Evolutionary conservation across 805 yeast genomes (phyloP).

Genomic region (Saccharomycopsis sp.): DNA sequence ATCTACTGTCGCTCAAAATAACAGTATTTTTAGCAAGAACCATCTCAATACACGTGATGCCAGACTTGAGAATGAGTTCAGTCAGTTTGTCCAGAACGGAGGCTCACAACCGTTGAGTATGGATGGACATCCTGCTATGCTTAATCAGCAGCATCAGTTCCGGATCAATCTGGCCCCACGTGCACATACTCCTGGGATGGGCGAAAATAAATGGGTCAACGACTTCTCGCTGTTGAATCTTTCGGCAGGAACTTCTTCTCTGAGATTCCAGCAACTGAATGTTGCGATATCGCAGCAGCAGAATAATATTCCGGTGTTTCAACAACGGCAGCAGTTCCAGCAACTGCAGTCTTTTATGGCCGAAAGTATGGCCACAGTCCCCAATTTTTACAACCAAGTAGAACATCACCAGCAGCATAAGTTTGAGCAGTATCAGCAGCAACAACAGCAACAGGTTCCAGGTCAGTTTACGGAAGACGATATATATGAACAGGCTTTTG

Average conservation of each 20-base stretch:
- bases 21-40: neutral
- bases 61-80: constrained; percentile 12
- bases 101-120: neutral
- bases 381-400: neutral
- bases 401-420: neutral
- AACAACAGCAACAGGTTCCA: neutral
- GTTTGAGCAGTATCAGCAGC: neutral
- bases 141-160: constrained; percentile 7
- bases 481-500: constrained; percentile 27
- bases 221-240: neutral
- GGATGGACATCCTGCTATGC: neutral
- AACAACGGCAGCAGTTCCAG: constrained; percentile 13
- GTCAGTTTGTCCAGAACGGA: constrained; percentile 1
- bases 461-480: constrained; percentile 9
- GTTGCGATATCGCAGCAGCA: neutral
- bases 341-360: constrained; percentile 3
- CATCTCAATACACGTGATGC: constrained; percentile 9
- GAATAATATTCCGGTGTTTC: neutral
- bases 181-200: neutral
- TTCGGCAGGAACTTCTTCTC: neutral
- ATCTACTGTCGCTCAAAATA: neutral
- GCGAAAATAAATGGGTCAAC: neutral
- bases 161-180: neutral
- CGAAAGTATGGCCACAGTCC: neutral
- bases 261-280: neutral